Base-by-base conservation (phyloP, 768 basidiomycete species). In the Suillus ampliporus region DNA sequence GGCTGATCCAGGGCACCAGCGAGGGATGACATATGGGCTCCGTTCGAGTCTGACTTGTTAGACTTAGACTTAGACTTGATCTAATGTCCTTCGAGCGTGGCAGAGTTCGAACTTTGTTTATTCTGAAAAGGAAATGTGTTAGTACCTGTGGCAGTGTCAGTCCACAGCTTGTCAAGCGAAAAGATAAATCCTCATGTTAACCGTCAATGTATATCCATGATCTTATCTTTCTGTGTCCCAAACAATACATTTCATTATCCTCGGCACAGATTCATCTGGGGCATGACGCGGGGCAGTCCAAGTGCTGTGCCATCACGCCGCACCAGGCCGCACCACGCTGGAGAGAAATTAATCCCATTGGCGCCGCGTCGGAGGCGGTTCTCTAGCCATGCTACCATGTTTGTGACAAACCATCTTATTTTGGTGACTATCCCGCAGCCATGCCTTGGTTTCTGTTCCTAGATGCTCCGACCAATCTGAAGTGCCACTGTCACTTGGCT, bases 1-100 rank as follows among this genome's bases (percentile, higher is more conserved):
- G 72, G 69, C 60, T 77, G 76, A 64, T 81, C 84, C 34, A 88
- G 76, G 5, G 86, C 86, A 53, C 84, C 85, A 52, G 86, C 86
- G 38, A 88, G 76, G 40, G 85, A 87, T 46, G 87, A 88, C 87
- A 88, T 88, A 13, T 38, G 5, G 1, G 9, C 28, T 51, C 9
- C 19, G n/a, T 21, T 23, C 37, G 21, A 14, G 34, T 37, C 15
- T 21, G 34, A 5, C 7, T 21, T n/a, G 51, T 35, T 34, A 52
- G 34, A 8, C 34, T 44, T 19, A n/a, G n/a, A n/a, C n/a, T n/a
- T n/a, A n/a, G n/a, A n/a, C n/a, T n/a, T n/a, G n/a, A n/a, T n/a
- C n/a, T n/a, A n/a, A n/a, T n/a, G n/a, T n/a, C 51, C n/a, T 52
- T 35, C 51, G n/a, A 53, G 34, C 6, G 21, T 15, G 35, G n/a